These are phyloP conservation scores for Apiotrichum gamsii DNA, from an alignment of 1,284 basidiomycete genomes.

Conservation along the genomic window DNA sequence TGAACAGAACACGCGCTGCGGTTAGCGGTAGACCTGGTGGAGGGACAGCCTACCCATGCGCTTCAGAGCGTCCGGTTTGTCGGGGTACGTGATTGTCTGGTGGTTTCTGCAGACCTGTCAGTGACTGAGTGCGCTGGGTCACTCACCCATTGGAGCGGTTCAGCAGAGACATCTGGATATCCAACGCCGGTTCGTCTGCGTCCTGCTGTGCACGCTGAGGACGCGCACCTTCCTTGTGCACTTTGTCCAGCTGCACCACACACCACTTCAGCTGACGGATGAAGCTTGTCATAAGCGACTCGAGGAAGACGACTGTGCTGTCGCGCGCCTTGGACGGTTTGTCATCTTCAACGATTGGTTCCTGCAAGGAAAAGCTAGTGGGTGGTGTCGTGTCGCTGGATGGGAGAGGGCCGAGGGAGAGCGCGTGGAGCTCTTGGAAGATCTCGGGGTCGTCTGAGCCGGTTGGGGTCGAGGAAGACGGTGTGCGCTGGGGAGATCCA, in stretches of 20 bases:
- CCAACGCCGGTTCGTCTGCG: not conserved
- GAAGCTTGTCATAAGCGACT: conserved; percentile 6
- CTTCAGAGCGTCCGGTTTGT: conserved; percentile 21
- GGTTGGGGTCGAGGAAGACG: no score
- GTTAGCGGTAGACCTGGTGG: not conserved
- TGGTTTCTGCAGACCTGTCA: conserved; percentile 14
- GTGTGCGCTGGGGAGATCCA: no score
- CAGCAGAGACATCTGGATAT: conserved; percentile 2
- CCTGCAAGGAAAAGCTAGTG: no score
- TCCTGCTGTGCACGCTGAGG: not conserved
- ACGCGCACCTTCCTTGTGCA: not conserved
- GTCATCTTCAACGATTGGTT: not conserved
- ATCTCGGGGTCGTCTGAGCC: no score
- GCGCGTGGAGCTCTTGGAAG: no score
- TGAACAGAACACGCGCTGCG: conserved; percentile 28
- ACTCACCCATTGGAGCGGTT: conserved; percentile 21
- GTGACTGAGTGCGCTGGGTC: accelerated
- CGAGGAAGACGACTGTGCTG: no score
- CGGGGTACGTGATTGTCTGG: conserved; percentile 29
- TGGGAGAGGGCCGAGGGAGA: no score
- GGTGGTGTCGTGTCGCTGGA: no score
- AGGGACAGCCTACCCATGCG: conserved; percentile 16
- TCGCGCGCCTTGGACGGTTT: no score
- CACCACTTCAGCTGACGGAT: conserved; percentile 5
- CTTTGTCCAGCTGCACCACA: not conserved